phyloP scores from a whole-genome alignment of 108 stramenopile species.

The Nitzschia palea region DNA sequence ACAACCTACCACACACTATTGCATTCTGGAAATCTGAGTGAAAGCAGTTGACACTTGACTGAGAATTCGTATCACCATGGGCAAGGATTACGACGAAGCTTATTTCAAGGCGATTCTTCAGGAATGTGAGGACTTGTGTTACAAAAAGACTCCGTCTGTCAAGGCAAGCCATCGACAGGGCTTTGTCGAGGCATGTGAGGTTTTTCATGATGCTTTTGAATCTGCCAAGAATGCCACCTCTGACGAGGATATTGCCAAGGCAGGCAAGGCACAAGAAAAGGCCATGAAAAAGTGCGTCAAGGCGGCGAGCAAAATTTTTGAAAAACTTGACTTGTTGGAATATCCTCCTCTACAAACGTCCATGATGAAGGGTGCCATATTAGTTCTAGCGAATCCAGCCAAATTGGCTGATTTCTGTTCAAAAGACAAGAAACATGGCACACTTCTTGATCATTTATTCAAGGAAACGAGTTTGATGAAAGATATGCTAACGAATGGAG shows the following conservation, averaged over 20 bases:
- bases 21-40: too few relatives aligned
- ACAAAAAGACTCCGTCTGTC: slow-evolving; percentile 16
- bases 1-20: too few relatives aligned
- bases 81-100: slow-evolving; percentile 6
- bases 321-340: slow-evolving; percentile 21
- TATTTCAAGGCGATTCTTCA: slow-evolving; percentile 13
- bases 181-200: slow-evolving; percentile 29
- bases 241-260: slow-evolving; percentile 2
- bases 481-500: slow-evolving; percentile 29
- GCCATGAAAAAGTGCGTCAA: slow-evolving; percentile 37
- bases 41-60: too few relatives aligned
- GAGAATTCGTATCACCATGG: slow-evolving; percentile 8
- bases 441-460: slow-evolving; percentile 18
- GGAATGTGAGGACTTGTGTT: slow-evolving; percentile 14
- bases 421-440: slow-evolving; percentile 9
- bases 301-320: slow-evolving; percentile 23
- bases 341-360: not conserved
- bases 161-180: slow-evolving; percentile 23
- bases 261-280: slow-evolving; percentile 19
- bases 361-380: slow-evolving; percentile 18
- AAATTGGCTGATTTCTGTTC: slow-evolving; percentile 17
- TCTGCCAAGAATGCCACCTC: slow-evolving; percentile 1
- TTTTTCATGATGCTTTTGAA: slow-evolving; percentile 18
- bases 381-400: slow-evolving; percentile 11
- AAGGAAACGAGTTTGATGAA: slow-evolving; percentile 16